A percentile compares a stretch with the other conserved stretches of the same genome.
phyloP scores from a whole-genome alignment of 1,284 basidiomycete genomes.

The Puccinia hordei region DNA sequence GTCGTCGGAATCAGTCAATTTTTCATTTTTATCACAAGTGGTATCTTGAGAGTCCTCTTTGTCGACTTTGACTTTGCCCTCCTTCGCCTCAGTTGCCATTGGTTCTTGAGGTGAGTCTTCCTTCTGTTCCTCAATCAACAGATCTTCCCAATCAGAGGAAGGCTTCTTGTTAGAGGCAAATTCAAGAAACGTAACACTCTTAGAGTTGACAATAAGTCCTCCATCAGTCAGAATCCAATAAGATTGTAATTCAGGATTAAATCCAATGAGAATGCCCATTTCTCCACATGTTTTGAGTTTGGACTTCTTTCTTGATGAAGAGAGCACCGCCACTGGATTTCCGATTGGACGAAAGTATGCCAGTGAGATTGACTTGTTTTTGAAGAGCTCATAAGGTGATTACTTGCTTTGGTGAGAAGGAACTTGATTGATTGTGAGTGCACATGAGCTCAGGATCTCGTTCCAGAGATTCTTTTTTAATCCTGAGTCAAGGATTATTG shows the following conservation, averaged over 20 bases:
- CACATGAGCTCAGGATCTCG: background rate
- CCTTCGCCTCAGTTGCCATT: background rate
- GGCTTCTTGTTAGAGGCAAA: background rate
- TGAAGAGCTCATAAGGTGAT: constrained; percentile 18
- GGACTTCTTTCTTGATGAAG: background rate
- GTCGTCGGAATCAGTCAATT: background rate
- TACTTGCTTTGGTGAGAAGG: background rate
- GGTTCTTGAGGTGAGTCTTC: background rate
- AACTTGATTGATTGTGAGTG: background rate
- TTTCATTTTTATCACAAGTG: no score
- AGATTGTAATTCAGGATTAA: constrained; percentile 11
- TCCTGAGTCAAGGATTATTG: background rate
- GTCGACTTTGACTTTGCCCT: background rate
- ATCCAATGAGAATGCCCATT: background rate
- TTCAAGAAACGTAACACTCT: background rate
- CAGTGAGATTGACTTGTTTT: background rate
- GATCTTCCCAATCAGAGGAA: no score
- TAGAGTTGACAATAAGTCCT: background rate
- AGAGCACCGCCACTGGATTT: constrained; percentile 11
- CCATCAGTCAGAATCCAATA: background rate
- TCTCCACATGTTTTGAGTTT: background rate
- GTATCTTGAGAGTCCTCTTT: background rate
- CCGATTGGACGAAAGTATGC: constrained; percentile 2
- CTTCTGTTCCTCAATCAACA: no score
- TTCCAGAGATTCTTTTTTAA: background rate